Evolutionary conservation across 352 stramenopile species (phyloP), one percentile per base, ranked within the genome.

Genomic region (Saprolegnia diclina): DNA sequence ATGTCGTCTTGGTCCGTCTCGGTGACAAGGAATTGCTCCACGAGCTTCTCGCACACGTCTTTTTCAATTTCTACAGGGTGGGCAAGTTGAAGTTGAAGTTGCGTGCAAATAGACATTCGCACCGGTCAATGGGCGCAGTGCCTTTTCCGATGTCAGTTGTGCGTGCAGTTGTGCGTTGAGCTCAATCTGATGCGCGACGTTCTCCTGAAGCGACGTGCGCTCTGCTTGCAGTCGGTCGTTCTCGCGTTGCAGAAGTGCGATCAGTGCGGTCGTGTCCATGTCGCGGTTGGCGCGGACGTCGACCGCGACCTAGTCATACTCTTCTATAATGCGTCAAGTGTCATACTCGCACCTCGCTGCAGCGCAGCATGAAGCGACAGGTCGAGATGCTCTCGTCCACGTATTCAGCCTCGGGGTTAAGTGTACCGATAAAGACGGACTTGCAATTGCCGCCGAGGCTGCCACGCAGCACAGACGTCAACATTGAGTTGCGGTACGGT

Each of bases 401-500:
- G 52, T 89, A 92, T 56, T 87, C 80, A 55, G 65, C 78, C 67
- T 99, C 96, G 0, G 90, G 83, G 66, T 95, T 98, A 21, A 99
- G 84, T 13, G 90, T 98, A 9, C 96, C 96, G 67, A 99, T 94
- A 82, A 99, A 98, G 0, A 97, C 86, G 4, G 96, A 98, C 73
- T 98, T 98, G 82, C 94, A 98, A 77, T 99, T 99, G 38, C 95
- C 96, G 9, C 96, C 96, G 7, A 99, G 78, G 63, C 78, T 96
- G 40, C 97, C 96, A 21, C 95, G 82, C 22, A 99, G 74, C 1
- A 99, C 92, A 2, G 90, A 97, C 50, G 96, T 99, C 77, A 99
- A 94, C 91, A 98, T 98, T 38, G 88, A 97, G 74, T 99, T 98
- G 37, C 96, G 84, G 73, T 99, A 99, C 6, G 95, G 95, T 52